Evolutionary conservation across 1,139 yeast genomes (phyloP), one percentile per base, ranked within the genome.

Genomic region (Debaryomyces psychrophilus): DNA sequence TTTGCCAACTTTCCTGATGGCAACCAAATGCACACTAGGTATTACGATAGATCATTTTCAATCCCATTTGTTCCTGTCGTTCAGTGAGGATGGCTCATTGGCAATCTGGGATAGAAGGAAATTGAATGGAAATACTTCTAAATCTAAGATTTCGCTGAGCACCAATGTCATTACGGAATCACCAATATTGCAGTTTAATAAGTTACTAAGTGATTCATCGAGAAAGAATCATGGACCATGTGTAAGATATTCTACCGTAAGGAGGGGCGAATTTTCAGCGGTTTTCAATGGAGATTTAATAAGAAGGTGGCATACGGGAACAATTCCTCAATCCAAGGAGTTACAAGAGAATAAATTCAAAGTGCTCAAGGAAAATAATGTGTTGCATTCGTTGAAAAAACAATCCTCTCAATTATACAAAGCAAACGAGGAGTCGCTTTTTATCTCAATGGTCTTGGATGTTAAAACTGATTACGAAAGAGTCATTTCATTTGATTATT

Each of bases 41-140:
- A 75, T 92, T 38, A 74, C 79, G 8, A 71, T 85, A 34, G 93
- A 89, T 59, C 93, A 87, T 3, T 82, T 83, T 57, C 71, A 71
- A 46, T 77, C 76, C 31, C 76, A 81, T 63, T 76, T 81, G 53
- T 88, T 90, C 63, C 82, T 89, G 33, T 83, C 95, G 0, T 81
- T 80, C 53, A 81, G 90, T 44, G 97, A 90, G 56, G 95, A 88
- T 58, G 96, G 97, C 1, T 81, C 95, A 0, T 68, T 90, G 47
- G 85, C 93, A 0, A 75, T 90, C 11, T 92, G 96, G 95, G 98
- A 92, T 62, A 76, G 95, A 50, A 76, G 97, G 49, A 83, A 79
- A 53, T 64, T 90, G 43, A 61, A 69, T 0, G 60, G 63, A 8
- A 59, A 52, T 31, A 46, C 48, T 3, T 28, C 43, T 2, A 62